Conservation (phyloP, 371 early-diverging fungal genomes). For the Smittium culicis region DNA sequence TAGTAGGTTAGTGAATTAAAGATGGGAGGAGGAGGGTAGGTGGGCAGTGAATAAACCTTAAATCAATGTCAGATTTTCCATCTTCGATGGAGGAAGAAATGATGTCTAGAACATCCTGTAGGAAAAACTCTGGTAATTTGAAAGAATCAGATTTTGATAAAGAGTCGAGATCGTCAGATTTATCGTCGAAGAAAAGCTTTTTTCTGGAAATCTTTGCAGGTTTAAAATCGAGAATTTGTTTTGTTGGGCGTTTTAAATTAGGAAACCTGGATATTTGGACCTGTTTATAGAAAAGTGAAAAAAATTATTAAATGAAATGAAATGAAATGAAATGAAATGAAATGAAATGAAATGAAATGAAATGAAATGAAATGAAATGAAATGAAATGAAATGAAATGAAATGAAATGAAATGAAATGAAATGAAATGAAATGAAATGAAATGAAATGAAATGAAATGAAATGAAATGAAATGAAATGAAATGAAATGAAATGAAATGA, state of each 20-base stretch:
- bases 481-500: no score
- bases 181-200: conserved; percentile 26
- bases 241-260: not conserved
- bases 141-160: no score
- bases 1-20: no score
- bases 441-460: no score
- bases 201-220: conserved; percentile 1
- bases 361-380: not conserved
- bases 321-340: not conserved
- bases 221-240: not conserved
- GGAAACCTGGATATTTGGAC: no score
- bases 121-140: no score
- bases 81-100: conserved; percentile 25
- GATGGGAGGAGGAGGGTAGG: no score
- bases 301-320: not conserved
- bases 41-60: conserved; percentile 7
- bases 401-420: no score
- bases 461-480: no score
- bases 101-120: conserved; percentile 15
- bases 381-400: no score
- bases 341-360: not conserved
- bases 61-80: conserved; percentile 21
- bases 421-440: no score
- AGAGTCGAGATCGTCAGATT: conserved; percentile 13
- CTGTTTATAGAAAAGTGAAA: not conserved